These are phyloP conservation scores for Tricholoma sp. DNA, from an alignment of 768 basidiomycete species.

Conservation along the genomic window DNA sequence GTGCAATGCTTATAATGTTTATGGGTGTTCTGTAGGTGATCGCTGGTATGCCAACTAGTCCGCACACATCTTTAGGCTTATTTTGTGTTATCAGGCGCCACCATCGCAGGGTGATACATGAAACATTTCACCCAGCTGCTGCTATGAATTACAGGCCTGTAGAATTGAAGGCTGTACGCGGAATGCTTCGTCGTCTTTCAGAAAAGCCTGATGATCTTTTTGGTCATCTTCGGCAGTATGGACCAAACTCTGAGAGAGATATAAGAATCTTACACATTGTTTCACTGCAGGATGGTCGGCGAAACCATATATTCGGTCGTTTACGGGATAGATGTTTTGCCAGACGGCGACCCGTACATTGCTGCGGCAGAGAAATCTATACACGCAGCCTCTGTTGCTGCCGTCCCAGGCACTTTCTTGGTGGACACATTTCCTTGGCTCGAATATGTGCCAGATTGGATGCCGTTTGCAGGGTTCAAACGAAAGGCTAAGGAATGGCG, in stretches of 20 bases:
- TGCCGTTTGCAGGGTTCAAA: conserved; percentile 33
- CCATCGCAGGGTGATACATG: no score
- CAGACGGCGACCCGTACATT: conserved; percentile 30
- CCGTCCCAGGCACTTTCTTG: conserved; percentile 24
- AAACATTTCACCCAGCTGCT: no score
- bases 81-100: no score
- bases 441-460: conserved; percentile 29
- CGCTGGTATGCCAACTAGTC: conserved; percentile 1
- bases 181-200: no score
- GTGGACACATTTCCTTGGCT: conserved; percentile 27
- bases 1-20: neutral
- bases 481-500: conserved; percentile 16
- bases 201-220: no score
- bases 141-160: no score
- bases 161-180: no score
- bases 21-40: conserved; percentile 2
- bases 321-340: conserved; percentile 29
- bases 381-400: conserved; percentile 20
- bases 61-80: no score
- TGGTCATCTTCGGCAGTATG: no score
- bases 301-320: conserved; percentile 25
- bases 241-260: no score
- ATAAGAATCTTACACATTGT: no score
- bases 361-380: conserved; percentile 23
- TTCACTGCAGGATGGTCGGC: conserved; percentile 12